These are phyloP conservation scores for Acanthamoeba lenticulata DNA, from an alignment of 208 protist genomes.

Conservation along the genomic window DNA sequence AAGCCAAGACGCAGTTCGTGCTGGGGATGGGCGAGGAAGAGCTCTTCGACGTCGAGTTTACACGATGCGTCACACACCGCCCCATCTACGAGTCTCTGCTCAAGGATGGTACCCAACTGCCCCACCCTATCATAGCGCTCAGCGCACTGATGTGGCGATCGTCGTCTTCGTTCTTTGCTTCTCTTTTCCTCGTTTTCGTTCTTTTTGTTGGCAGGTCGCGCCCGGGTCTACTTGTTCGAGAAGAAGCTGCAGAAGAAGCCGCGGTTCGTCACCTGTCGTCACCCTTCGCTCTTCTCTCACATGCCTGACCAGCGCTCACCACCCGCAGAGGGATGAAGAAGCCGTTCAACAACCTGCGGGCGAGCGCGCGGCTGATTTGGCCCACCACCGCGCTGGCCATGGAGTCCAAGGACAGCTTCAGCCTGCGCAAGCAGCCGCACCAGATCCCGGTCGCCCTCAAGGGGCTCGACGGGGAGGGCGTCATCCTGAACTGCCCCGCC, in stretches of 20 bases:
- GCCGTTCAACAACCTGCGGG: neutral
- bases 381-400: neutral
- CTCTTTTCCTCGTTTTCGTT: neutral
- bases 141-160: neutral
- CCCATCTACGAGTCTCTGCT: conserved; percentile 54
- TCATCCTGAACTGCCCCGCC: neutral
- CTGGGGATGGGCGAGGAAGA: conserved; percentile 36
- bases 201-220: neutral
- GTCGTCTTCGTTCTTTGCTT: neutral
- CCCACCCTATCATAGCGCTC: neutral
- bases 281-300: neutral
- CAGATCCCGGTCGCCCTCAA: conserved; percentile 4
- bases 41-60: conserved; percentile 45
- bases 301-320: neutral
- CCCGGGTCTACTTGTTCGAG: neutral
- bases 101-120: neutral
- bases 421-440: neutral
- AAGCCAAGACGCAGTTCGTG: conserved; percentile 15
- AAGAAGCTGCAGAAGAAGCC: neutral
- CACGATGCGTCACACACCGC: conserved; percentile 48
- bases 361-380: neutral
- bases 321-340: neutral
- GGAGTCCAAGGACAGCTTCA: conserved; percentile 28
- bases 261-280: neutral
- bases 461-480: neutral